Evolutionary conservation across 106 monocot genomes (phyloP), one percentile per base, ranked within the genome.

Genomic region (Allium fistulosum): DNA sequence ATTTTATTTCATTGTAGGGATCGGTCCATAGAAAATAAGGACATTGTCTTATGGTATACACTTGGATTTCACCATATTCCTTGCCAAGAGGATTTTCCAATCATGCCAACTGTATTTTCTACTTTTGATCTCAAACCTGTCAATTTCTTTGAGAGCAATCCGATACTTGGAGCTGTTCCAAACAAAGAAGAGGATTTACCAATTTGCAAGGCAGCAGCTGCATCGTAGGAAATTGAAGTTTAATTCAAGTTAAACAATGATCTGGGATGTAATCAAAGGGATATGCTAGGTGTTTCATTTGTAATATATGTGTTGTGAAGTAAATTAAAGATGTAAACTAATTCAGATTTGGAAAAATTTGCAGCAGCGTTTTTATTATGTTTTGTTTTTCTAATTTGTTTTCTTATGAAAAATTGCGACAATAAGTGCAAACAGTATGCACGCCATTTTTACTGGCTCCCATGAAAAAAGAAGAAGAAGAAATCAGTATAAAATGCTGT

Each of bases 121-220:
- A 87, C 84, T 66, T 94, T 94, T 26, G 87, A 94, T 67, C 84
- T 94, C 8, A 90, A 94, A 76, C 94, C 94, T 4, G 90, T 94
- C 28, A 94, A 94, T 75, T 94, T 94, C 75, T 94, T 94, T 69
- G 82, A 85, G 80, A 82, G 76, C 26, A 94, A 94, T 74, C 90
- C 94, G 7, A 82, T 90, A 22, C 87, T 94, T 4, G 14, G 51
- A 9, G 61, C 59, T 55, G 49, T 81, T 10, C 93, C 93, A 0
- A 79, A 90, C 58, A n/a, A 60, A 26, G 82, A 80, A 69, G 76
- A 84, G 51, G 87, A 94, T 71, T 78, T 94, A 4, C 94, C 94
- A 0, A 56, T 75, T 48, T 90, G 86, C 69, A 55, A 65, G 3
- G 74, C 78, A 5, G 66, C 75, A 2, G 70, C 88, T 10, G 16